Conservation (phyloP, 2,329 filamentous ascomycete genomes). For the Uncinocarpus reesii region DNA sequence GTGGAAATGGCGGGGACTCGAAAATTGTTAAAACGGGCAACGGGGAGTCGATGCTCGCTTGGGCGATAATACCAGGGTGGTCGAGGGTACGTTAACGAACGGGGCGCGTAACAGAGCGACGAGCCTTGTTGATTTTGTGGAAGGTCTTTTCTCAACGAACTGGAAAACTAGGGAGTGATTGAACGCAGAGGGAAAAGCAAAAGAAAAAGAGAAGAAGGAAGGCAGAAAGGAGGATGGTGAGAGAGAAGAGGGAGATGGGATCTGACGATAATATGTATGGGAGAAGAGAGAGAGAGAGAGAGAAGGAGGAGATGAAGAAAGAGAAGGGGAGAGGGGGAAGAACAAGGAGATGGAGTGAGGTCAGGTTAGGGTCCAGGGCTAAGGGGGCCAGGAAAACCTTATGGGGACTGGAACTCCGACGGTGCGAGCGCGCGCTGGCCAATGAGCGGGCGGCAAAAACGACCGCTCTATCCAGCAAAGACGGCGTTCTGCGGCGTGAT, state of each 20-base stretch:
- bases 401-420: too few species aligned
- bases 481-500: constrained; percentile 1
- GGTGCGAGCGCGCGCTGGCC: too few species aligned
- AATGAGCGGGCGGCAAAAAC: background rate
- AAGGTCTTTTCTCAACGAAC: background rate
- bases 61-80: background rate
- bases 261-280: constrained; percentile 12
- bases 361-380: background rate
- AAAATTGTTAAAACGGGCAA: too few species aligned
- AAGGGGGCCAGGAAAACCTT: background rate
- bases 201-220: constrained; percentile 7
- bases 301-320: constrained; percentile 17
- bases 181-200: constrained; percentile 5
- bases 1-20: too few species aligned
- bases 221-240: constrained; percentile 7
- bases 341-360: constrained; percentile 1
- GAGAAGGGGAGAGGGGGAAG: constrained; percentile 17
- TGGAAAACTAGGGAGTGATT: background rate
- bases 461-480: background rate
- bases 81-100: background rate
- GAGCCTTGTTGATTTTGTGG: background rate
- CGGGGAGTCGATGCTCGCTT: background rate
- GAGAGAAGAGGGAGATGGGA: constrained; percentile 11
- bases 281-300: constrained; percentile 18
- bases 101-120: background rate